Evolutionary conservation across 2,329 filamentous ascomycete species (phyloP).

Genomic region (Neodidymelliopsis sp.): DNA sequence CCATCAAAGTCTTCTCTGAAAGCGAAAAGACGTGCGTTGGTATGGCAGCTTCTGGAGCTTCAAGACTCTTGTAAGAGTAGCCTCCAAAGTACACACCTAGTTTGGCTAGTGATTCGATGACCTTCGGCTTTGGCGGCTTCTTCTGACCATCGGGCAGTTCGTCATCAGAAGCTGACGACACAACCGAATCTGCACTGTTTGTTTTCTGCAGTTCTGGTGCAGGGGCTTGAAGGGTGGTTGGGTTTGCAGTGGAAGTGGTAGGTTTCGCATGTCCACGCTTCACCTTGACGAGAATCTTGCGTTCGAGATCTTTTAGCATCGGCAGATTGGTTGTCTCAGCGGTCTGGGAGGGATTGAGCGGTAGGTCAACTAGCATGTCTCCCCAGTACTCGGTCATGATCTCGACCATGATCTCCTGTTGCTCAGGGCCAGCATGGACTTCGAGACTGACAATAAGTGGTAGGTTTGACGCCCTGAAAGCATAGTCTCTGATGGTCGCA

Average conservation of each 20-base stretch:
- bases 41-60: conserved; percentile 65
- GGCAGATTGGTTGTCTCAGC: conserved; percentile 70
- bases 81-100: conserved; percentile 88
- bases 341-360: conserved; percentile 36
- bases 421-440: conserved; percentile 80
- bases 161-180: conserved; percentile 42
- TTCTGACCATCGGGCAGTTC: conserved; percentile 54
- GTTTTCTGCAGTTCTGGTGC: conserved; percentile 32
- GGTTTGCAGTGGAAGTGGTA: conserved; percentile 28
- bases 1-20: conserved; percentile 70
- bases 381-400: conserved; percentile 93
- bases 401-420: conserved; percentile 90
- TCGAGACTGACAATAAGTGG: conserved; percentile 93
- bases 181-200: conserved; percentile 30
- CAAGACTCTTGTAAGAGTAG: conserved; percentile 78
- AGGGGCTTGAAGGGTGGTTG: conserved; percentile 40
- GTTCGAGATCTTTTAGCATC: conserved; percentile 67
- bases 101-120: conserved; percentile 74
- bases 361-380: conserved; percentile 73
- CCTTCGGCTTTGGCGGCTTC: conserved; percentile 62
- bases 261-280: conserved; percentile 54
- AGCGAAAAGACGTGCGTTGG: conserved; percentile 71
- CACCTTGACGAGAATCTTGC: conserved; percentile 73
- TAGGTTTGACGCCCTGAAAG: conserved; percentile 75
- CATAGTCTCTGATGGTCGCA: conserved; percentile 76